These are phyloP conservation scores for Dendrobium officinale DNA, from an alignment of 106 monocot genomes.

Conservation along the genomic window DNA sequence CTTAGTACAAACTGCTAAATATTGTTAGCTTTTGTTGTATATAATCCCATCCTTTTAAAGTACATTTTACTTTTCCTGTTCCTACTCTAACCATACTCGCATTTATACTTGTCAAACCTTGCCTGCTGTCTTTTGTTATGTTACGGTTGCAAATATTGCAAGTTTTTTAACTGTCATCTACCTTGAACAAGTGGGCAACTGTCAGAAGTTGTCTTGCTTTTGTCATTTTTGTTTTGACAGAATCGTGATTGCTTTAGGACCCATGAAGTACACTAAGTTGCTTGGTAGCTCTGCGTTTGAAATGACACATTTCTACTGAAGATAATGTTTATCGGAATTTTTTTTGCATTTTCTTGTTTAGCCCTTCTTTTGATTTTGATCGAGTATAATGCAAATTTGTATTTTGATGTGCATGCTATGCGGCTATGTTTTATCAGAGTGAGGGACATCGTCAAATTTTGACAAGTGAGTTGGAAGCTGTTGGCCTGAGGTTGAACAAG, in stretches of 20 bases:
- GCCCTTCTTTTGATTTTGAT: background rate
- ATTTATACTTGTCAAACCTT: background rate
- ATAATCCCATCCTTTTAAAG: background rate
- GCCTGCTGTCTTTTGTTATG: background rate
- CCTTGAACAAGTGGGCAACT: background rate
- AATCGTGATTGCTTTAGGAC: background rate
- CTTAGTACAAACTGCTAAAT: background rate
- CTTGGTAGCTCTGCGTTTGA: background rate
- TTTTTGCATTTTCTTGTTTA: background rate
- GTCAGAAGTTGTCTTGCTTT: background rate
- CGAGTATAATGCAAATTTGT: background rate
- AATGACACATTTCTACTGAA: background rate
- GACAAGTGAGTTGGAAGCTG: conserved; percentile 96
- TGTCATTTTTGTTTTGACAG: background rate
- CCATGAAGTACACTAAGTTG: background rate
- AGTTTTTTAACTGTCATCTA: background rate
- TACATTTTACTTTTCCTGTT: background rate
- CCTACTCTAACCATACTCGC: background rate
- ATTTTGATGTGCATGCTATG: background rate
- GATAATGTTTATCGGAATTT: background rate
- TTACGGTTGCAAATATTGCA: background rate
- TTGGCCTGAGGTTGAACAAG: conserved; percentile 96
- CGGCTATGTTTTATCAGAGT: conserved; percentile 39
- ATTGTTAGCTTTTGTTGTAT: background rate
- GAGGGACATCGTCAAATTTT: conserved; percentile 98